These are phyloP conservation scores for Pascua guehoae DNA, from an alignment of 1,284 basidiomycete species.

Conservation along the genomic window DNA sequence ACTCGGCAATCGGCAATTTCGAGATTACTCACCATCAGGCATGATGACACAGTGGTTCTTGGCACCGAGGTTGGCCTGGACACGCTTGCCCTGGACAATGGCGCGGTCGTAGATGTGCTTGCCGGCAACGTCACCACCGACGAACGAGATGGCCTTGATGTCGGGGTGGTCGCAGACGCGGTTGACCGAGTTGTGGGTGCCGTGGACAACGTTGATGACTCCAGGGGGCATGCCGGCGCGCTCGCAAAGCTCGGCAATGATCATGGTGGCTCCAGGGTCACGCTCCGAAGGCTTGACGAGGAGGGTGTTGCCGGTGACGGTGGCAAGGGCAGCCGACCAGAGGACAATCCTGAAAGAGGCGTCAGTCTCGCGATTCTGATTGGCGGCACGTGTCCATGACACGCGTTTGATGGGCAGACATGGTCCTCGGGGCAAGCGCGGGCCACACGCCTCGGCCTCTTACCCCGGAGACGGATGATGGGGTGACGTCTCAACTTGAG, in stretches of 20 bases:
- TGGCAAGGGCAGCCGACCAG: constrained; percentile 77
- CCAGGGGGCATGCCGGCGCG: constrained; percentile 68
- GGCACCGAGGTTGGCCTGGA: constrained; percentile 87
- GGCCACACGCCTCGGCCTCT: too few species aligned
- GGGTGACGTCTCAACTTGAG: too few species aligned
- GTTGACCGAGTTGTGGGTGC: constrained; percentile 83
- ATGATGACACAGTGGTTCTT: constrained; percentile 95
- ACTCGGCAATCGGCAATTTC: too few species aligned
- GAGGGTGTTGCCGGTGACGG: constrained; percentile 70
- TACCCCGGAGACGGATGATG: too few species aligned
- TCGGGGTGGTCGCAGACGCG: constrained; percentile 86
- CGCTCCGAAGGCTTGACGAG: constrained; percentile 94
- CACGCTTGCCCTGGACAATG: constrained; percentile 69
- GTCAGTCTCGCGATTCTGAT: too few species aligned
- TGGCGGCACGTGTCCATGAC: too few species aligned
- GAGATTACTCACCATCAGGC: constrained; percentile 60
- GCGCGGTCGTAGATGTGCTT: constrained; percentile 84
- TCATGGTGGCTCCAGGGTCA: constrained; percentile 94
- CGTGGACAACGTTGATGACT: constrained; percentile 86
- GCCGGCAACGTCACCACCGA: constrained; percentile 92
- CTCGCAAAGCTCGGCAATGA: constrained; percentile 90
- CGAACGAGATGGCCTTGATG: constrained; percentile 94
- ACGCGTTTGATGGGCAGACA: too few species aligned
- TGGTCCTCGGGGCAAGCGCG: too few species aligned
- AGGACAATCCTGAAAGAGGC: constrained; percentile 62